Conservation (phyloP, 1,284 basidiomycete species). For the Peniophora sp. region DNA sequence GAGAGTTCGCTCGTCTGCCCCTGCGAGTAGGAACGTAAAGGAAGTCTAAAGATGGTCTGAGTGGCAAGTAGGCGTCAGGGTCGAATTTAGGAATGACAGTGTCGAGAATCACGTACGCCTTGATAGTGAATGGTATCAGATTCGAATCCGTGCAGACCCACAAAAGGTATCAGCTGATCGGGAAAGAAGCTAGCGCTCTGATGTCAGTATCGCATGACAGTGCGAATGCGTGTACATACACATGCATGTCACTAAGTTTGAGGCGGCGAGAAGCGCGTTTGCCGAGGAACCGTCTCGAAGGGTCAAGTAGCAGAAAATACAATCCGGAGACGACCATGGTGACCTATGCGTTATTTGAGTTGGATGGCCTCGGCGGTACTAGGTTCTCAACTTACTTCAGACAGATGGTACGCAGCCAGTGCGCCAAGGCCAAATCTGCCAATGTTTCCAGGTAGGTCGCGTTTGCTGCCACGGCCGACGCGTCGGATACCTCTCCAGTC, state of each 20-base stretch:
- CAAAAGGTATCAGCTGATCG: constrained; percentile 30
- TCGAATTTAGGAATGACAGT: not conserved
- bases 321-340: constrained; percentile 36
- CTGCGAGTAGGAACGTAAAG: constrained; percentile 21
- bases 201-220: not conserved
- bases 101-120: constrained; percentile 26
- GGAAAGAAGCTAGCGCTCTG: constrained; percentile 30
- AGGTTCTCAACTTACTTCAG: constrained; percentile 26
- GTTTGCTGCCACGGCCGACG: constrained; percentile 37
- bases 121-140: constrained; percentile 20
- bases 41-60: constrained; percentile 42
- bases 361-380: not conserved
- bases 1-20: constrained; percentile 8
- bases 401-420: constrained; percentile 40
- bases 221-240: constrained; percentile 13
- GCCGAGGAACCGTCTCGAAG: constrained; percentile 26
- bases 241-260: constrained; percentile 20
- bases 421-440: constrained; percentile 44
- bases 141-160: constrained; percentile 32
- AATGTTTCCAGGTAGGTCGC: constrained; percentile 26
- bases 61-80: not conserved
- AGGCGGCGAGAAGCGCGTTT: constrained; percentile 14
- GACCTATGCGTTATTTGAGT: constrained; percentile 20
- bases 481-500: constrained; percentile 37
- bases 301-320: constrained; percentile 35